These are phyloP conservation scores for Backusella westeae DNA, from an alignment of 192 early-diverging fungal genomes.

Conservation along the genomic window DNA sequence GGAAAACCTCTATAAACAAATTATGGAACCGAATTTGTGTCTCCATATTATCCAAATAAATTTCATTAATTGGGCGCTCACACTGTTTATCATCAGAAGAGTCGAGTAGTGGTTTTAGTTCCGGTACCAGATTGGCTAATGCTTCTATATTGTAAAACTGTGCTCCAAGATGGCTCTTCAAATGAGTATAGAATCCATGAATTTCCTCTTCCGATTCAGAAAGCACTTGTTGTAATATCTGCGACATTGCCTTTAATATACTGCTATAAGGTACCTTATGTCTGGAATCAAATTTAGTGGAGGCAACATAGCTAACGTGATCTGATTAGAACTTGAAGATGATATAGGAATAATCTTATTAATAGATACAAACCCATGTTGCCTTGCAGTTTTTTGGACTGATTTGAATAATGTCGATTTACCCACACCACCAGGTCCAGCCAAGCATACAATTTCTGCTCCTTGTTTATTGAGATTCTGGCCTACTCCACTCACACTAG, in stretches of 20 bases:
- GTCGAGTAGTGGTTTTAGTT: constrained; percentile 21
- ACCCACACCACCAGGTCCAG: constrained; percentile 30
- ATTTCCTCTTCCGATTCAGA: constrained; percentile 32
- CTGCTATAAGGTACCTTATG: constrained; percentile 29
- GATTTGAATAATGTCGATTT: constrained; percentile 27
- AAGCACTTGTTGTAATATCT: constrained; percentile 33
- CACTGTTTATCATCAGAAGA: neutral
- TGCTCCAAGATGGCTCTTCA: constrained; percentile 12
- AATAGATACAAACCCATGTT: constrained; percentile 16
- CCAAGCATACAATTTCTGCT: constrained; percentile 18
- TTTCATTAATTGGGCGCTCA: neutral
- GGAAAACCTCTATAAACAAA: constrained; percentile 30
- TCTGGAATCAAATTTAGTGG: constrained; percentile 29
- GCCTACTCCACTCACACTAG: neutral
- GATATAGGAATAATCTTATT: neutral
- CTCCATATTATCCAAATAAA: constrained; percentile 19
- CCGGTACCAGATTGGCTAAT: constrained; percentile 28
- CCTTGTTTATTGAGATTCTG: neutral
- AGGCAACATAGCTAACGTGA: constrained; percentile 22
- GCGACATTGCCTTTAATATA: constrained; percentile 28
- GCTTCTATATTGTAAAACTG: constrained; percentile 17
- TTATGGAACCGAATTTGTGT: constrained; percentile 21
- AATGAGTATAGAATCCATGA: constrained; percentile 12
- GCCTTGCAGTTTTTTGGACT: constrained; percentile 28
- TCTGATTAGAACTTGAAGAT: neutral